Evolutionary conservation across 352 stramenopile genomes (phyloP).

Genomic region (Pythium brassicae): DNA sequence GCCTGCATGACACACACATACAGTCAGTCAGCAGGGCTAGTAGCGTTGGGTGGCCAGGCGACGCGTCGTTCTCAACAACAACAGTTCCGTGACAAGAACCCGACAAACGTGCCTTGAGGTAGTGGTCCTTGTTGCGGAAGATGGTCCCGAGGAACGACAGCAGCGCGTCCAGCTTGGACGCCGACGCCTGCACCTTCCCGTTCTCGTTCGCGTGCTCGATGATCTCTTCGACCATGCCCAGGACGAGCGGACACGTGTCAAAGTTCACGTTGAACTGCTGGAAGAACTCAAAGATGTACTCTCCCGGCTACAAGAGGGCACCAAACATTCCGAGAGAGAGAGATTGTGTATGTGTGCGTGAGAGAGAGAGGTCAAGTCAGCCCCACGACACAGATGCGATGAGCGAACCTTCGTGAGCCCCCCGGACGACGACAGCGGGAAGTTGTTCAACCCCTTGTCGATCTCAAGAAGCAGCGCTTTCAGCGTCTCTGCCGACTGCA

Average conservation of each 20-base stretch:
- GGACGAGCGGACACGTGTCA: constrained; percentile 79
- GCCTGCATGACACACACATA: constrained; percentile 20
- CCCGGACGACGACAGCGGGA: constrained; percentile 62
- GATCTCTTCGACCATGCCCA: constrained; percentile 88
- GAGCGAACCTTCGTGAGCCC: constrained; percentile 77
- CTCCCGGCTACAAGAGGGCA: constrained; percentile 38
- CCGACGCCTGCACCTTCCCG: constrained; percentile 53
- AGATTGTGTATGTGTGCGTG: constrained; percentile 1
- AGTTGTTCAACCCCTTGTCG: constrained; percentile 74
- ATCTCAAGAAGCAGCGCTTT: constrained; percentile 83
- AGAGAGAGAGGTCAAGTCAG: no score
- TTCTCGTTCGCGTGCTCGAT: constrained; percentile 76
- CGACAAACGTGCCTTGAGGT: constrained; percentile 36
- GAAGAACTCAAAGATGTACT: constrained; percentile 91
- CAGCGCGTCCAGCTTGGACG: constrained; percentile 77
- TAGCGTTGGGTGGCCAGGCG: no score
- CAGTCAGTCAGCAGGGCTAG: background rate
- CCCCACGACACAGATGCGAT: no score
- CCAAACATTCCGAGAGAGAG: background rate
- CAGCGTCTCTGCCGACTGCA: constrained; percentile 72
- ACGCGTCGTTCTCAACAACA: no score
- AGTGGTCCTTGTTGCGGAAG: constrained; percentile 80
- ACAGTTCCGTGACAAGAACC: background rate
- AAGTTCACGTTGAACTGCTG: constrained; percentile 89
- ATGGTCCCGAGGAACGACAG: constrained; percentile 85